Conservation (phyloP, 768 basidiomycete genomes). For the Leccinum uliginosum region DNA sequence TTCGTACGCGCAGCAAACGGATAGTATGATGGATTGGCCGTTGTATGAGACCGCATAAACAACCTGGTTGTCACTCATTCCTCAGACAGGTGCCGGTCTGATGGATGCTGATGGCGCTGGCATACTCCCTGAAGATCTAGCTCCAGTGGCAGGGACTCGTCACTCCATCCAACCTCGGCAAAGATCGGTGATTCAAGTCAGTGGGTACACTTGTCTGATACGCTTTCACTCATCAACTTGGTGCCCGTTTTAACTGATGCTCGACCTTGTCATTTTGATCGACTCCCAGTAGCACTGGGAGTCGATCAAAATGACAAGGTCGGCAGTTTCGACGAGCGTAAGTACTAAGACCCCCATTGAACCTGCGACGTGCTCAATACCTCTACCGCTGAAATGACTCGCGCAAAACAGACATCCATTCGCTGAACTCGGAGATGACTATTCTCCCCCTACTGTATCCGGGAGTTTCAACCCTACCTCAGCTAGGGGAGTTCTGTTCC, state of each 20-base stretch:
- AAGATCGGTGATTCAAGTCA: conserved; percentile 75
- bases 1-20: too few relatives aligned
- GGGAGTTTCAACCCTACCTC: too few relatives aligned
- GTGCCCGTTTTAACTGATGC: conserved; percentile 80
- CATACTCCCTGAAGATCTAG: conserved; percentile 53
- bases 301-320: conserved; percentile 92
- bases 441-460: too few relatives aligned
- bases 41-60: too few relatives aligned
- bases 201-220: conserved; percentile 21
- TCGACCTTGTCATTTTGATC: too few relatives aligned
- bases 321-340: conserved; percentile 92
- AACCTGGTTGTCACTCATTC: too few relatives aligned
- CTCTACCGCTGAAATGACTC: too few relatives aligned
- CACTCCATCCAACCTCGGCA: conserved; percentile 84
- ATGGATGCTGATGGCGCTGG: conserved; percentile 49
- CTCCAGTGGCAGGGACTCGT: conserved; percentile 50
- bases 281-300: too few relatives aligned
- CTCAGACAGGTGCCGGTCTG: conserved; percentile 42
- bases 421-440: too few relatives aligned
- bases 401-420: too few relatives aligned
- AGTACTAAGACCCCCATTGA: conserved; percentile 29
- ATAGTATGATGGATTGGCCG: too few relatives aligned
- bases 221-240: conserved; percentile 10
- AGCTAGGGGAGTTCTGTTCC: too few relatives aligned
- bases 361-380: not conserved